These are phyloP conservation scores for Hypomyces perniciosus DNA, from an alignment of 2,329 filamentous ascomycete species.

Conservation along the genomic window DNA sequence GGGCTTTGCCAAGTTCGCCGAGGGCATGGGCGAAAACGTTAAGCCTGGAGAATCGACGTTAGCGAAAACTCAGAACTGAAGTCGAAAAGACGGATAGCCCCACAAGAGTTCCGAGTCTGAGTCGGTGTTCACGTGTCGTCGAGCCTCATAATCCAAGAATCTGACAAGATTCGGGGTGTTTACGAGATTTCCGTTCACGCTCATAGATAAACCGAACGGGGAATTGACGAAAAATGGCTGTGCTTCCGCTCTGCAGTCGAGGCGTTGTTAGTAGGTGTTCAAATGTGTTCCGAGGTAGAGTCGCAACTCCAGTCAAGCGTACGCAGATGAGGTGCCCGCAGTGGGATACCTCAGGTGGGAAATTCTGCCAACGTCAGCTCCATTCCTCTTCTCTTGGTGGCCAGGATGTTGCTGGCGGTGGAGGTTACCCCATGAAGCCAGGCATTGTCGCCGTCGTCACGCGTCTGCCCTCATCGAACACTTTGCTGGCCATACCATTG, in stretches of 20 bases:
- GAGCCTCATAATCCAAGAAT: constrained; percentile 70
- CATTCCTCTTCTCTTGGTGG: background rate
- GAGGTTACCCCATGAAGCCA: constrained; percentile 11
- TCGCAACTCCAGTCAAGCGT: constrained; percentile 12
- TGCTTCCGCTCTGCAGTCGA: constrained; percentile 62
- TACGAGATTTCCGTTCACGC: constrained; percentile 85
- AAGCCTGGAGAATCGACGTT: constrained; percentile 36
- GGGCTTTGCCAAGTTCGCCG: constrained; percentile 72
- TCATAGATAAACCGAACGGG: constrained; percentile 74
- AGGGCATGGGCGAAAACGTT: constrained; percentile 84
- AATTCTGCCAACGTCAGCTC: constrained; percentile 54
- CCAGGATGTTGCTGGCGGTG: constrained; percentile 25
- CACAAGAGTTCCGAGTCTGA: constrained; percentile 63
- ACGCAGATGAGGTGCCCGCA: constrained; percentile 63
- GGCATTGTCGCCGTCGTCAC: constrained; percentile 30
- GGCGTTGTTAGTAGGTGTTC: constrained; percentile 27
- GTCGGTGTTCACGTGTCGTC: constrained; percentile 84
- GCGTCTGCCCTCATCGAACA: constrained; percentile 74
- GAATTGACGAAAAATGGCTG: constrained; percentile 87
- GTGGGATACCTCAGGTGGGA: constrained; percentile 87
- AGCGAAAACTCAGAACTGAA: background rate
- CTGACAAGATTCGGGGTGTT: constrained; percentile 62
- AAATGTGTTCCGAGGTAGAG: background rate
- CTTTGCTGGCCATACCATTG: constrained; percentile 65
- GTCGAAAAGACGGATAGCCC: constrained; percentile 6